Evolutionary conservation across 2,329 filamentous ascomycete genomes (phyloP).

Genomic region (Botryotinia convoluta): DNA sequence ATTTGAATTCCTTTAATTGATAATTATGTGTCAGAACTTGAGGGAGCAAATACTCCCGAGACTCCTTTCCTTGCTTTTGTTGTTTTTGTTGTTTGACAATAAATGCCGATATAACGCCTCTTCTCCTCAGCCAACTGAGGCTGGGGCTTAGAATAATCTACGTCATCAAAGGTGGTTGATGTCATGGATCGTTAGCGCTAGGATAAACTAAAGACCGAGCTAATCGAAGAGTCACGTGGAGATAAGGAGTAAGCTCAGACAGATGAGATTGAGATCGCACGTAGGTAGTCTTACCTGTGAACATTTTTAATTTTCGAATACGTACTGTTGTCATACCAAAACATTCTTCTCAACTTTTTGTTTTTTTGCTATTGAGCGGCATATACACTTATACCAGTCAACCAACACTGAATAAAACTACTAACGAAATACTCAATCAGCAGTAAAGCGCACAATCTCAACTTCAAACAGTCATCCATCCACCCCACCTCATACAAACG

Average conservation of each 20-base stretch:
- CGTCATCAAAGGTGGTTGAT: slow-evolving; percentile 3
- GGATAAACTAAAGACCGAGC: neutral
- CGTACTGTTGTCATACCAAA: neutral
- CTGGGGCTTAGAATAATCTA: neutral
- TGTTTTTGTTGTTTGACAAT: neutral
- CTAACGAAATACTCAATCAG: no score
- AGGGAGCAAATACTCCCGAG: neutral
- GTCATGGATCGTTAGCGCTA: neutral
- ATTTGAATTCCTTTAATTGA: neutral
- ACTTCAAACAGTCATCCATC: neutral
- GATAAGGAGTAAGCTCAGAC: neutral
- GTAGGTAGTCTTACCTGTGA: neutral
- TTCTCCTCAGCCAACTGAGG: neutral
- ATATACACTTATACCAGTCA: neutral
- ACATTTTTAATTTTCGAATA: neutral
- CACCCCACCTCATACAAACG: neutral
- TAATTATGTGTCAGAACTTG: slow-evolving; percentile 7
- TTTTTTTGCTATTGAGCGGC: neutral
- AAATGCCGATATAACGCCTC: neutral
- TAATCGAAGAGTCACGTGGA: neutral
- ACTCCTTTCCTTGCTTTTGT: slow-evolving; percentile 7
- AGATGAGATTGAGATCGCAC: neutral
- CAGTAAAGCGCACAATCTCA: neutral
- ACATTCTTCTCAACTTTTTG: neutral
- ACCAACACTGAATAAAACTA: neutral